Base-by-base conservation (phyloP, 805 yeast species). In the Torulaspora indica region DNA sequence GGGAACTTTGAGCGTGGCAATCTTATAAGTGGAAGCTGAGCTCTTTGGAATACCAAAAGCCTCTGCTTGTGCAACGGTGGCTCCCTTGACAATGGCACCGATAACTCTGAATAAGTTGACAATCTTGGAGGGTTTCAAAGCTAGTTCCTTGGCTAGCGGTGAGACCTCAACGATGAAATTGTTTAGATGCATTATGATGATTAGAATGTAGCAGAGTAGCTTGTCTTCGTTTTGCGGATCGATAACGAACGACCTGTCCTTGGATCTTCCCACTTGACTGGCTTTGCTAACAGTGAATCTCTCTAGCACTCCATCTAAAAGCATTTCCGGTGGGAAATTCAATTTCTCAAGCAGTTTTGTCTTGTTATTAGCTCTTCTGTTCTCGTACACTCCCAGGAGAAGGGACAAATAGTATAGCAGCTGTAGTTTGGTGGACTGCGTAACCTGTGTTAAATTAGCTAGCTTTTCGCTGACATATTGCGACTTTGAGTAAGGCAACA, bases 171-270 rank as follows among this genome's bases (percentile, higher is more conserved):
- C 78, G 51, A 76, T 70, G 68, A 79, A 91, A 48, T 77, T 80
- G 62, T 87, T 87, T 44, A 90, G 72, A 63, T 83, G 91, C 60
- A 93, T 69, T 31, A 85, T 73, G 32, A 84, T 67, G 5, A 83
- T 85, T 48, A 93, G 69, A 38, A 89, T 71, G 66, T 79, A 83
- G 66, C 96, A 85, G 53, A 93, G 70, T 38, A 93, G 71, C 67
- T 84, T 88, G 67, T 88, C 96, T 64, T 88, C 96, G 59, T 79
- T 78, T 56, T 78, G 82, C 32, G 98, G 96, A 60, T 93, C 97
- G 48, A 93, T 77, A 49, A 77, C 72, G 62, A 77, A 91, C n/a
- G 82, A 75, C 54, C 82, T 77, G 50, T 82, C 88, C 60, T 82
- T 83, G n/a, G 85, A 69, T 63, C 78, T 81, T 46, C 93, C 95